Percentiles rank a stretch among this genome's conserved stretches.
Evolutionary conservation across 768 basidiomycete genomes (phyloP).

Genomic region (Cystofilobasidium bisporidii): DNA sequence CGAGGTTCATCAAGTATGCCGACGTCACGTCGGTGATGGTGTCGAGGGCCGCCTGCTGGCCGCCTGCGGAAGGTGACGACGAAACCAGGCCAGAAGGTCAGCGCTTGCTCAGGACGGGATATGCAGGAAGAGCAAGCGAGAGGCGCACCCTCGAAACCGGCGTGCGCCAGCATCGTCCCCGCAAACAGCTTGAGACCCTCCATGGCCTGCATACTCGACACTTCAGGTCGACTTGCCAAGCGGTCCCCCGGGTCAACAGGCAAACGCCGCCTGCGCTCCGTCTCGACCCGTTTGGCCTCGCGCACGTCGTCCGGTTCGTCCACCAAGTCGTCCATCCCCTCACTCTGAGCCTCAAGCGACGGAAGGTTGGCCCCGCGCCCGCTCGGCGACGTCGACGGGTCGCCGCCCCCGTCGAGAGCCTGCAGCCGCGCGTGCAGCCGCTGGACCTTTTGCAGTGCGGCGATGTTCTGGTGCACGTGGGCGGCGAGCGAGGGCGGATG

Average conservation of each 20-base stretch:
- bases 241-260: neutral
- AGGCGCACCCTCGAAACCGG: constrained; percentile 79
- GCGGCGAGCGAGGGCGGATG: constrained; percentile 1
- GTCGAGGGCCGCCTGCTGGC: constrained; percentile 66
- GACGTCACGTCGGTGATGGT: constrained; percentile 65
- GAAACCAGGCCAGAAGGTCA: neutral
- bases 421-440: constrained; percentile 54
- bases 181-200: constrained; percentile 32
- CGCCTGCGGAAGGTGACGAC: constrained; percentile 45
- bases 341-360: neutral
- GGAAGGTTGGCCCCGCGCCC: neutral
- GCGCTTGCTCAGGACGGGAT: neutral
- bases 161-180: constrained; percentile 60
- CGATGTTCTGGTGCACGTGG: constrained; percentile 22
- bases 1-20: constrained; percentile 76
- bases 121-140: neutral
- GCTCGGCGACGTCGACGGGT: neutral
- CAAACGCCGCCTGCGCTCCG: constrained; percentile 1
- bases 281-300: neutral
- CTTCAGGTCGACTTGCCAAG: neutral
- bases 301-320: constrained; percentile 3
- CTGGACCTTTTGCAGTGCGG: constrained; percentile 15
- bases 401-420: constrained; percentile 44
- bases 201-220: constrained; percentile 8
- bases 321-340: constrained; percentile 10